Conservation (phyloP, 2,329 filamentous ascomycete genomes). For the Alternaria angustiovoidea region DNA sequence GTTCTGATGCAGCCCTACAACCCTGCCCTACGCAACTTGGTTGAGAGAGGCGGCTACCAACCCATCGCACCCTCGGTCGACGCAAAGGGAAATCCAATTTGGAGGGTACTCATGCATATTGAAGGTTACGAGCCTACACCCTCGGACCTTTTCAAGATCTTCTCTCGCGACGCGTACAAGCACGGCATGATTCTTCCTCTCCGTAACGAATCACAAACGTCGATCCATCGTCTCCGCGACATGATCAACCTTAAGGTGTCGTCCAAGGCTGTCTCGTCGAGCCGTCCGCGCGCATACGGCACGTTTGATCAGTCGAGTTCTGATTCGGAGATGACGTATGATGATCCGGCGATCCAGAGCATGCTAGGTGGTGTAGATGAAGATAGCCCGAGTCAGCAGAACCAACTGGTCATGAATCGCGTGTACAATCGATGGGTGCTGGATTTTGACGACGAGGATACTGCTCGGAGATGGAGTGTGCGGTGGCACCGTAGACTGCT, state of each 20-base stretch:
- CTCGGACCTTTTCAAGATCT: constrained; percentile 38
- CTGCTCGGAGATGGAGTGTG: constrained; percentile 62
- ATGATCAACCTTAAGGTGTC: constrained; percentile 35
- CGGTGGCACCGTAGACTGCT: constrained; percentile 62
- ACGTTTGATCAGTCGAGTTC: constrained; percentile 3
- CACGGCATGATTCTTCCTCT: constrained; percentile 44
- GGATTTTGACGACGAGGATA: constrained; percentile 63
- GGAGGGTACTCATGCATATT: constrained; percentile 46
- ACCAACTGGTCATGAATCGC: constrained; percentile 44
- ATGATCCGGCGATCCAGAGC: constrained; percentile 24
- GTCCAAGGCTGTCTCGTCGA: constrained; percentile 25
- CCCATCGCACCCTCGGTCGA: constrained; percentile 37
- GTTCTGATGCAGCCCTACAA: constrained; percentile 50
- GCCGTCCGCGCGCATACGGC: constrained; percentile 32
- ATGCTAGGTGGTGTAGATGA: constrained; percentile 23
- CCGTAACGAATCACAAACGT: constrained; percentile 27
- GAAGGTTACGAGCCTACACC: constrained; percentile 46
- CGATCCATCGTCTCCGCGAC: constrained; percentile 41
- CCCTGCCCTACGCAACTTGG: constrained; percentile 50
- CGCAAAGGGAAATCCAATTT: constrained; percentile 27
- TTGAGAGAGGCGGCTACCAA: constrained; percentile 44
- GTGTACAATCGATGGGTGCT: constrained; percentile 61
- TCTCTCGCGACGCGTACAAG: constrained; percentile 40
- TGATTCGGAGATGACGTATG: constrained; percentile 11
- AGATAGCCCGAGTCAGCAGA: constrained; percentile 25